Conservation (phyloP, 768 basidiomycete species). For the Myochromella boudieri region DNA sequence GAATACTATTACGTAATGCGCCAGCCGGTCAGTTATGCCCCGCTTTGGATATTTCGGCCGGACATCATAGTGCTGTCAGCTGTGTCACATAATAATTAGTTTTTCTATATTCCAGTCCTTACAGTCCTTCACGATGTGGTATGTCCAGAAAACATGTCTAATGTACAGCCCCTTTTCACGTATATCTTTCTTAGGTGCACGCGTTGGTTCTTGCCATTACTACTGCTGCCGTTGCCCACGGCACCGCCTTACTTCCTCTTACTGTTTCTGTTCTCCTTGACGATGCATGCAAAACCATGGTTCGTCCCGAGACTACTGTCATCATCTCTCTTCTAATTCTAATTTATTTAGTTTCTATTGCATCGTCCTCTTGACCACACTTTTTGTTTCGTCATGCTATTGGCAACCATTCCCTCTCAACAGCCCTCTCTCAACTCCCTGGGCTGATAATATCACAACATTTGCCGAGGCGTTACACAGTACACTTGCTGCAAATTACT, state of each 20-base stretch:
- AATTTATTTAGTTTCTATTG: constrained; percentile 70
- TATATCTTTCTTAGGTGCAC: constrained; percentile 61
- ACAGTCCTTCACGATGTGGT: constrained; percentile 49
- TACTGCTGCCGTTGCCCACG: constrained; percentile 76
- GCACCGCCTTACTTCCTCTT: constrained; percentile 80
- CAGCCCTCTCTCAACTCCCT: constrained; percentile 60
- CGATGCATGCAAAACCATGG: constrained; percentile 85
- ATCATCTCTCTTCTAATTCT: constrained; percentile 7
- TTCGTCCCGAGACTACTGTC: constrained; percentile 32
- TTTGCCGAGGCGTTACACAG: constrained; percentile 65
- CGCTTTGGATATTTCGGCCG: constrained; percentile 10
- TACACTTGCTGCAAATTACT: constrained; percentile 39
- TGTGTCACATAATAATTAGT: background rate
- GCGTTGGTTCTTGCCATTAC: constrained; percentile 79
- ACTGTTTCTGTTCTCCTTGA: constrained; percentile 74
- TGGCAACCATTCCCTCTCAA: constrained; percentile 81
- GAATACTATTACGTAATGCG: constrained; percentile 16
- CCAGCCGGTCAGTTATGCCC: background rate
- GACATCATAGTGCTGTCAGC: background rate
- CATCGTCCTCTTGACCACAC: constrained; percentile 76
- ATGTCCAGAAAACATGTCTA: constrained; percentile 21
- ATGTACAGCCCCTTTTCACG: constrained; percentile 1
- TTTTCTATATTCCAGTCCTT: background rate
- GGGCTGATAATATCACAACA: constrained; percentile 71
- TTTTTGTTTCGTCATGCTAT: constrained; percentile 86